Base-by-base conservation (phyloP, 2,329 filamentous ascomycete genomes). In the Trichoderma polysporum region DNA sequence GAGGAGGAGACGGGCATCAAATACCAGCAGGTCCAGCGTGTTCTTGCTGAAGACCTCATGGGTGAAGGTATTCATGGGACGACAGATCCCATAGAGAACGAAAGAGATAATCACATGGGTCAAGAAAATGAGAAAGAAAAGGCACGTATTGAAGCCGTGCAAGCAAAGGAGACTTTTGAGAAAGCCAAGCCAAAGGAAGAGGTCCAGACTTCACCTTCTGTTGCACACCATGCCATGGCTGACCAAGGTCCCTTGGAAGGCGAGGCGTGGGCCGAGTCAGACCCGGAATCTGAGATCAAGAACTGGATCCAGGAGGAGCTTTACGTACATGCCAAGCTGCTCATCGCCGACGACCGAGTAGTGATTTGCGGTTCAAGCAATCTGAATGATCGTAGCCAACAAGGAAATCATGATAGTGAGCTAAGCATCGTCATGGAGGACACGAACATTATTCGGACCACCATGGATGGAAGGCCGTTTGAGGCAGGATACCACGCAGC, bases 301-400 rank as follows among this genome's bases (percentile, higher is more conserved):
- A 92, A 96, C 75, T 96, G 95, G 83, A 90, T 98, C 68, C 94
- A 97, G 76, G 95, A 99, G 76, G 94, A 99, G 78, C 86, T 98
- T 2, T 99, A 99, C 76, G 90, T 98, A 56, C 95, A 99, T 77
- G 91, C 89, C 31, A 99, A 98, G 80, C 84, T 97, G 39, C 85
- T 95, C 71, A 94, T 97, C 71, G 91, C 90, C 1, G 94, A 98
- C 75, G 94, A 98, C 77, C 88, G 89, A 63, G 85, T 93, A 56
- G 93, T 91, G 1, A 88, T 97, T 62, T 95, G 93, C 75, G 93
- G 93, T 19, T 93, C 90, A 29, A 92, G 91, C 70, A 98, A 97
- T 78, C 84, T 97, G 73, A 98, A 97, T 77, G 94, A 98, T 76
- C 90, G 94, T 62, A 88, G 92, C 59, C 94, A 97, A 78, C 81